Evolutionary conservation across 2,329 filamentous ascomycete genomes (phyloP), one percentile per base, ranked within the genome.

Genomic region (Rhynchosporium graminicola): DNA sequence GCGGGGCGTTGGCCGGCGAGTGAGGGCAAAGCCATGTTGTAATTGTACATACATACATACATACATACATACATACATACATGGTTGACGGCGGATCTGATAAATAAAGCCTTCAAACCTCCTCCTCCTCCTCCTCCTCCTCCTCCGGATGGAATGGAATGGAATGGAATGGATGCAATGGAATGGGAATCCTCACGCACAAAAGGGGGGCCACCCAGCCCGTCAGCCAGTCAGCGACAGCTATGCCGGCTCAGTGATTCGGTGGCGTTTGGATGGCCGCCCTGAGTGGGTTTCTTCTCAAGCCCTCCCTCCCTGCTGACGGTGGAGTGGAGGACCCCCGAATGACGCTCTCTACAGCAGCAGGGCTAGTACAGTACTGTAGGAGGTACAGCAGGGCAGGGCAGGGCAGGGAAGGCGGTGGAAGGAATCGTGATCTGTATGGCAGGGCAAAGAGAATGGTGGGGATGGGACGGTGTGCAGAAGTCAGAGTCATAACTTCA

Each of bases 351-450:
- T 20, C 26, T 26, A n/a, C n/a, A 33, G 20, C 20, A 20, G 20
- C 20, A 20, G 20, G 20, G 20, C 20, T 20, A 20, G 20, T 20
- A 20, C 20, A 20, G 20, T 20, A 20, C 20, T 20, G 20, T 20
- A 20, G 20, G 20, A 20, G 20, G 20, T 20, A 20, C 20, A 1
- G 20, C 20, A 20, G 20, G 20, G 20, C 20, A 20, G 20, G 20
- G 20, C 20, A 20, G 20, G 20, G 20, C 20, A 20, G 20, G 20
- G 20, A 20, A 20, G 51, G 31, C n/a, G n/a, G 20, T 54, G n/a
- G 9, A 9, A 40, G 36, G 42, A 20, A 54, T 54, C 51, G 51
- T 54, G 51, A 54, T 42, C 51, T 42, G 42, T 46, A n/a, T 26
- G 50, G 50, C 50, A 38, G 50, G 31, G 50, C 31, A 54, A 42